Conservation (phyloP, 177 flowering plant species). For the Vitis hybrid region DNA sequence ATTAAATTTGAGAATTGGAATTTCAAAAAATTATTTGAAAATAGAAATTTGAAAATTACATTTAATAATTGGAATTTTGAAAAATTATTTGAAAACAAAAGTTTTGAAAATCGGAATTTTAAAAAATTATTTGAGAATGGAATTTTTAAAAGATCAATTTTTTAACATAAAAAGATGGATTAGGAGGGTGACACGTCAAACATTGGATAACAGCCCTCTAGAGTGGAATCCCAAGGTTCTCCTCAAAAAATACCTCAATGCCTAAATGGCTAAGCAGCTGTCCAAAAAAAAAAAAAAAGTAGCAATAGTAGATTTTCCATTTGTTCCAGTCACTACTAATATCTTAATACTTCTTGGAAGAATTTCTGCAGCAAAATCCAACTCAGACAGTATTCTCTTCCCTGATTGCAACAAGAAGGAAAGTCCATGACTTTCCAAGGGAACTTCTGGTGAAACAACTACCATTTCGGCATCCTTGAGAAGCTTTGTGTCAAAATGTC, state of each 20-base stretch:
- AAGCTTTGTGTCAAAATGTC: constrained; percentile 23
- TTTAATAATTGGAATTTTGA: no score
- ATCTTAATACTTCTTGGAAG: constrained; percentile 30
- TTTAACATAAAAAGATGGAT: no score
- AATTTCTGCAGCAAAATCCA: constrained; percentile 48
- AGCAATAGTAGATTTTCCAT: constrained; percentile 49
- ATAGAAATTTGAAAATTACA: no score
- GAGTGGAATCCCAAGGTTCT: neutral
- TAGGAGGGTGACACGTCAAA: no score
- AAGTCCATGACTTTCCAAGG: constrained; percentile 38
- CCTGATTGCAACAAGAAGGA: constrained; percentile 33
- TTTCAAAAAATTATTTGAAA: no score
- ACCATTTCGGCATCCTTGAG: constrained; percentile 38
- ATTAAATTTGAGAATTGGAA: no score
- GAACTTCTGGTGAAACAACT: constrained; percentile 48
- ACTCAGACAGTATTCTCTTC: constrained; percentile 36
- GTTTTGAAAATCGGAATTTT: no score
- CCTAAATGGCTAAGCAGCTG: constrained; percentile 11
- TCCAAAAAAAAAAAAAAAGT: constrained; percentile 31
- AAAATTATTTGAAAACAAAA: no score
- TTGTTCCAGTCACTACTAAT: constrained; percentile 45
- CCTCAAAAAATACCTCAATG: neutral
- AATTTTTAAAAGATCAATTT: no score
- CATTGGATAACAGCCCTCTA: neutral
- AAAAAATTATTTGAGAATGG: no score